These are phyloP conservation scores for Filobasidium wieringae DNA, from an alignment of 768 basidiomycete species.

Conservation along the genomic window DNA sequence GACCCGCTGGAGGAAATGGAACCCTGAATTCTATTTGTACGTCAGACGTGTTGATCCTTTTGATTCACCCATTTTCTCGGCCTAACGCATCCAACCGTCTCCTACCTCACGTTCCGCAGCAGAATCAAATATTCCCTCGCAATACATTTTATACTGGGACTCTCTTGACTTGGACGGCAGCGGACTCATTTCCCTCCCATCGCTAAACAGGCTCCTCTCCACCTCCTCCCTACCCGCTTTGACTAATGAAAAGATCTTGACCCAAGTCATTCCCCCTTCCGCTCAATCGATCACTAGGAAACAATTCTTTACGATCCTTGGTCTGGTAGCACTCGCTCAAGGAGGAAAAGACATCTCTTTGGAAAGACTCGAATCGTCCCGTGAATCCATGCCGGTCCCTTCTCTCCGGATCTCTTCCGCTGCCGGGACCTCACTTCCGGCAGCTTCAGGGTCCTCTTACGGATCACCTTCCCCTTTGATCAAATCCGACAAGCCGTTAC, in stretches of 20 bases:
- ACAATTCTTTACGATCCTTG: slow-evolving; percentile 84
- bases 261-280: slow-evolving; percentile 67
- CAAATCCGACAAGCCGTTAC: background rate
- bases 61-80: too few species aligned
- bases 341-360: slow-evolving; percentile 50
- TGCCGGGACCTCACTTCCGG: background rate
- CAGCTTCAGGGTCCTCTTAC: background rate
- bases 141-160: slow-evolving; percentile 63
- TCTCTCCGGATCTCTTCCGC: background rate
- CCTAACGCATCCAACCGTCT: too few species aligned
- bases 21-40: slow-evolving; percentile 9
- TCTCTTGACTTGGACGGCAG: slow-evolving; percentile 58
- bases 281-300: slow-evolving; percentile 59
- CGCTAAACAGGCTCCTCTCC: slow-evolving; percentile 64
- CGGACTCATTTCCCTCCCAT: slow-evolving; percentile 70
- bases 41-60: too few species aligned
- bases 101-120: too few species aligned
- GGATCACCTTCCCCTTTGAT: background rate
- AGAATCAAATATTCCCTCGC: slow-evolving; percentile 64
- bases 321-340: slow-evolving; percentile 76
- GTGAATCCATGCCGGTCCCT: background rate
- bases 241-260: slow-evolving; percentile 77
- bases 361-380: slow-evolving; percentile 2
- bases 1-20: background rate
- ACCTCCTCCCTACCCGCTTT: slow-evolving; percentile 70